These are phyloP conservation scores for Protomyces arabidopsidicola DNA, from an alignment of 1,139 yeast species.

Conservation along the genomic window DNA sequence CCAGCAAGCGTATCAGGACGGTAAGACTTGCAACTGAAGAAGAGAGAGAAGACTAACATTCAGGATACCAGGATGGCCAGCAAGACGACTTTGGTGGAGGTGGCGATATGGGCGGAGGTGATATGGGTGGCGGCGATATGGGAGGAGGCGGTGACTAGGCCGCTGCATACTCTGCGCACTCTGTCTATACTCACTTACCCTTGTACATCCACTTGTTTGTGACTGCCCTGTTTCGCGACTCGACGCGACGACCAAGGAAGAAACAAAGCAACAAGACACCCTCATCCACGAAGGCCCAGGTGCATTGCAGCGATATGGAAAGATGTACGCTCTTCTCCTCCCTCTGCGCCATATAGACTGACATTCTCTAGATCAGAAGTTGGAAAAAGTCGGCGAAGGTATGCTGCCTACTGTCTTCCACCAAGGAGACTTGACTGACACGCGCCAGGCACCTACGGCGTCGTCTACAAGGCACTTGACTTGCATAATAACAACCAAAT, in stretches of 20 bases:
- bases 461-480: slow-evolving; percentile 92
- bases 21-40: background rate
- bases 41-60: background rate
- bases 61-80: slow-evolving; percentile 28
- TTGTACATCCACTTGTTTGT: background rate
- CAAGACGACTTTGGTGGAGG: slow-evolving; percentile 34
- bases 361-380: slow-evolving; percentile 53
- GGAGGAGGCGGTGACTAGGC: slow-evolving; percentile 28
- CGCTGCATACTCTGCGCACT: background rate
- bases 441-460: slow-evolving; percentile 77
- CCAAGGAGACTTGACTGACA: background rate
- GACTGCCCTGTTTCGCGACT: background rate
- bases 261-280: too few relatives aligned
- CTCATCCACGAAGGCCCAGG: too few relatives aligned
- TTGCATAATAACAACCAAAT: slow-evolving; percentile 77
- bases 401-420: slow-evolving; percentile 33
- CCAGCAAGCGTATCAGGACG: background rate
- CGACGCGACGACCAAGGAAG: background rate
- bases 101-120: slow-evolving; percentile 35
- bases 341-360: too few relatives aligned
- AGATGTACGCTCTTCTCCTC: background rate
- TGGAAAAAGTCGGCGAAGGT: slow-evolving; percentile 97
- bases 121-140: slow-evolving; percentile 33
- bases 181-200: background rate
- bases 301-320: background rate